Evolutionary conservation across 371 early-diverging fungal species (phyloP).

Genomic region (Circinella minor): DNA sequence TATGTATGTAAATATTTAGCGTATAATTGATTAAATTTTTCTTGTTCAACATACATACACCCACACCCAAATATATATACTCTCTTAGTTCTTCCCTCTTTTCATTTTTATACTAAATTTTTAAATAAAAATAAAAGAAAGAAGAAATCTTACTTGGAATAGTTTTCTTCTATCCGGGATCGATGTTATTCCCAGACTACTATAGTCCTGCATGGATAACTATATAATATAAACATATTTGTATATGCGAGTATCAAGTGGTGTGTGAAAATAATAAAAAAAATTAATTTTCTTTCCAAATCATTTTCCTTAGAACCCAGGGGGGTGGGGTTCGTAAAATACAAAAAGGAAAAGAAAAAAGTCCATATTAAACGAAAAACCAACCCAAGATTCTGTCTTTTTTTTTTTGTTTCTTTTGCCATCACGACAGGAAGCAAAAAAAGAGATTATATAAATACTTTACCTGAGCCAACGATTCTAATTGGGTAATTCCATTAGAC

Average conservation of each 20-base stretch:
- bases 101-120: neutral
- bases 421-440: neutral
- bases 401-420: neutral
- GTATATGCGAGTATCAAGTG: neutral
- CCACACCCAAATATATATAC: neutral
- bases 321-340: too few species aligned
- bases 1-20: too few species aligned
- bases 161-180: conserved; percentile 80
- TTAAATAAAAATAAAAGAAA: neutral
- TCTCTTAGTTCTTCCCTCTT: neutral
- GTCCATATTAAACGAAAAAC: too few species aligned
- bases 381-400: too few species aligned
- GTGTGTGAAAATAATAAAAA: neutral
- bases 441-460: neutral
- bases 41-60: too few species aligned
- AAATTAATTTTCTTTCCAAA: too few species aligned
- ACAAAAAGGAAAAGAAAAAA: too few species aligned
- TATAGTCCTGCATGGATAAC: conserved; percentile 87
- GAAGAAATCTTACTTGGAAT: conserved; percentile 41
- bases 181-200: conserved; percentile 73
- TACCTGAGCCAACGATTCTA: conserved; percentile 66
- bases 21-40: too few species aligned
- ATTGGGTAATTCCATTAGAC: conserved; percentile 65
- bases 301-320: too few species aligned
- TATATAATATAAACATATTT: conserved; percentile 20